Conservation (phyloP, 2,329 filamentous ascomycete species). For the Annulohypoxylon truncatum region DNA sequence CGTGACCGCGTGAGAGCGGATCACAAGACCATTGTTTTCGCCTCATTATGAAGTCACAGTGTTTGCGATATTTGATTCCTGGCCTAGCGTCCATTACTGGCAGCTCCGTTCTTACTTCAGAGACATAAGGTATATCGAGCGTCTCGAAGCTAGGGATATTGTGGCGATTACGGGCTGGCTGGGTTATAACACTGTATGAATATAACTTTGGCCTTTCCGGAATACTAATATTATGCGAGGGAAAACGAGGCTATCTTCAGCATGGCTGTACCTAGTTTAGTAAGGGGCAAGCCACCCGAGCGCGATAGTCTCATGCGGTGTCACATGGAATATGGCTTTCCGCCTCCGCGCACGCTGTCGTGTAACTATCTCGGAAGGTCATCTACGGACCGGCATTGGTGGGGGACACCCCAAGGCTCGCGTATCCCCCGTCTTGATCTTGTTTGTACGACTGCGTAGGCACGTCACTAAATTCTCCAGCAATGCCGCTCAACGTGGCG, state of each 20-base stretch:
- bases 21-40: background rate
- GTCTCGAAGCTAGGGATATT: background rate
- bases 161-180: background rate
- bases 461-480: slow-evolving; percentile 1
- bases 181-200: background rate
- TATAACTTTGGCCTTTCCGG: background rate
- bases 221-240: slow-evolving; percentile 45
- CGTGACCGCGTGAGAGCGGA: background rate
- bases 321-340: slow-evolving; percentile 24
- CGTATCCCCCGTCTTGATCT: slow-evolving; percentile 8
- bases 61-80: background rate
- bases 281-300: slow-evolving; percentile 3
- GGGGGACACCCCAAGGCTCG: slow-evolving; percentile 9
- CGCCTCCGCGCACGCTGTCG: slow-evolving; percentile 24
- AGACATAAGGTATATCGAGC: background rate
- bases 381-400: slow-evolving; percentile 19
- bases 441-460: slow-evolving; percentile 12
- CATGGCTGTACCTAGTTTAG: slow-evolving; percentile 12
- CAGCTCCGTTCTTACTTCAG: background rate
- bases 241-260: background rate
- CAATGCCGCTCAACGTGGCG: background rate
- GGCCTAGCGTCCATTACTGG: background rate
- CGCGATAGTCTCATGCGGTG: slow-evolving; percentile 31
- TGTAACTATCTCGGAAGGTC: slow-evolving; percentile 17
- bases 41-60: background rate